These are phyloP conservation scores for Raphanus hybrid DNA, from an alignment of 441 rosid genomes.

Conservation along the genomic window DNA sequence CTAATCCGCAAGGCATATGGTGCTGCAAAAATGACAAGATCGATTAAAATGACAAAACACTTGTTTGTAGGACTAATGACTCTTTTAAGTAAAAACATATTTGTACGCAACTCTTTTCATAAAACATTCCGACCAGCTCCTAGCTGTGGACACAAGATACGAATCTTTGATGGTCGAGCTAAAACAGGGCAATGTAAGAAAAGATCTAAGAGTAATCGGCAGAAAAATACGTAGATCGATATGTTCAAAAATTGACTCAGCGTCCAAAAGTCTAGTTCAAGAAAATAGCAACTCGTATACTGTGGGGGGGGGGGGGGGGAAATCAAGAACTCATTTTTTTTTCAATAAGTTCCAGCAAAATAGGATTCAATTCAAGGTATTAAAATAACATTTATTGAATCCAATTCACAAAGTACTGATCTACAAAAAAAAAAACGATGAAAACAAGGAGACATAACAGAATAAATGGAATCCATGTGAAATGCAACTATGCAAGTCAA, in stretches of 20 bases:
- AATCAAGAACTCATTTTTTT: conserved; percentile 11
- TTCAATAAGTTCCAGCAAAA: not conserved
- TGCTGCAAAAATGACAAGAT: conserved; percentile 47
- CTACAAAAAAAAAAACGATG: conserved; percentile 5
- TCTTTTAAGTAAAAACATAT: not conserved
- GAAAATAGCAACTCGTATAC: conserved; percentile 12
- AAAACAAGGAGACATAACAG: not conserved
- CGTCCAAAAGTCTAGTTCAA: not conserved
- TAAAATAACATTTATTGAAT: not conserved
- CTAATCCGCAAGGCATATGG: conserved; percentile 94
- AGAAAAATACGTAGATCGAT: not conserved
- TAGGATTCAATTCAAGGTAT: not conserved
- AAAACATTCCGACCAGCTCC: not conserved
- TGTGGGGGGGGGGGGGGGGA: no score
- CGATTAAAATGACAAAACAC: not conserved
- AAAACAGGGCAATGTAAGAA: not conserved
- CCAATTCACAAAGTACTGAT: conserved; percentile 6
- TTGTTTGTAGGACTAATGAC: no score
- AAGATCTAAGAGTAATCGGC: not conserved
- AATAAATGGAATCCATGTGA: conserved; percentile 10
- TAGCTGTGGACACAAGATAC: not conserved
- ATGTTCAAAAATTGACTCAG: not conserved
- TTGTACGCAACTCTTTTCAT: not conserved
- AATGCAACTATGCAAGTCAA: conserved; percentile 32
- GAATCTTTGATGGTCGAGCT: not conserved